These are phyloP conservation scores for Sarocladiaceae sp. DNA, from an alignment of 2,329 filamentous ascomycete species.

Conservation along the genomic window DNA sequence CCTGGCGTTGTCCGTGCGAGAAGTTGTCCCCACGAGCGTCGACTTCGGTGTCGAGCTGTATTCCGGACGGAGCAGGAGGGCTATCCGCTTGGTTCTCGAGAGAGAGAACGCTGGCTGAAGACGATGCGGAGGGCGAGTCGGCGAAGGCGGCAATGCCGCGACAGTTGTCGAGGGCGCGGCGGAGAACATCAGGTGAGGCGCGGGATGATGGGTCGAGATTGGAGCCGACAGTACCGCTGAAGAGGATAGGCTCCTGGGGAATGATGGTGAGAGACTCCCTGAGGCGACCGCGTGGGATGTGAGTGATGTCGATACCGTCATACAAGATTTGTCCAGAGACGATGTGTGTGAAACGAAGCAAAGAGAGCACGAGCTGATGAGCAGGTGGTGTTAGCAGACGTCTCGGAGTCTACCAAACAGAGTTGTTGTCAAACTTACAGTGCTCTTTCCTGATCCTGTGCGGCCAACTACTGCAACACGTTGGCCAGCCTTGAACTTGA, in stretches of 20 bases:
- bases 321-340: constrained; percentile 49
- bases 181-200: constrained; percentile 48
- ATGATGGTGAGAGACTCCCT: constrained; percentile 54
- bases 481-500: constrained; percentile 59
- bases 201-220: constrained; percentile 63
- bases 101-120: background rate
- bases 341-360: constrained; percentile 50
- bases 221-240: constrained; percentile 46
- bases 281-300: constrained; percentile 43
- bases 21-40: constrained; percentile 52
- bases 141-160: constrained; percentile 51
- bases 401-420: too few species aligned
- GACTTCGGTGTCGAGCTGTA: constrained; percentile 41
- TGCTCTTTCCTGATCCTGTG: constrained; percentile 81
- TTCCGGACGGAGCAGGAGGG: constrained; percentile 13
- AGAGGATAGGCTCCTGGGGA: constrained; percentile 54
- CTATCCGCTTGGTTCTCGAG: background rate
- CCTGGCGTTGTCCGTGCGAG: constrained; percentile 51
- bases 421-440: constrained; percentile 47
- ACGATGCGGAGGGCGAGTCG: constrained; percentile 10
- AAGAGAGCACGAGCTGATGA: constrained; percentile 44
- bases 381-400: constrained; percentile 7
- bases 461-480: constrained; percentile 77
- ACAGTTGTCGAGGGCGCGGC: constrained; percentile 58
- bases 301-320: constrained; percentile 52